phyloP scores from a whole-genome alignment of 352 stramenopile species.

The Globisporangium radiosum region DNA sequence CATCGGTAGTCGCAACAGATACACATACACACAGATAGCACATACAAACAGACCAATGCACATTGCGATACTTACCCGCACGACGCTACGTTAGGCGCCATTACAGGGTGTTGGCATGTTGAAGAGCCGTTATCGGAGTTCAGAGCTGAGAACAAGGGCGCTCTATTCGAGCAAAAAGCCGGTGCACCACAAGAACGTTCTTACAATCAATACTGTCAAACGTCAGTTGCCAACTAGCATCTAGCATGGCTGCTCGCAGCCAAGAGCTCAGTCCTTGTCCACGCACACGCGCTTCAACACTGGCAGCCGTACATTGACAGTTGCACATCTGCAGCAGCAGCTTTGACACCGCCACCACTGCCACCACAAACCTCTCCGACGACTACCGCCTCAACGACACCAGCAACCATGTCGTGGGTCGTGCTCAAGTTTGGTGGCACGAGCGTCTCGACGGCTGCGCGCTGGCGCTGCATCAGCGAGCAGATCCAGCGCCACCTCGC shows the following conservation, averaged over 20 bases:
- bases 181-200: background rate
- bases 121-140: too few relatives aligned
- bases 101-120: too few relatives aligned
- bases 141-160: background rate
- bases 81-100: too few relatives aligned
- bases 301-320: background rate
- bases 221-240: too few relatives aligned
- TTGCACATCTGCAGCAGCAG: too few relatives aligned
- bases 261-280: background rate
- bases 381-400: background rate
- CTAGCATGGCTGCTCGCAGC: too few relatives aligned
- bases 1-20: background rate
- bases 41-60: background rate
- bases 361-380: too few relatives aligned
- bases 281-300: background rate
- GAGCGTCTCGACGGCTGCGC: conserved; percentile 72
- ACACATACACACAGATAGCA: conserved; percentile 1
- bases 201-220: too few relatives aligned
- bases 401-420: conserved; percentile 37
- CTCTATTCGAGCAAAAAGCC: background rate
- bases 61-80: too few relatives aligned
- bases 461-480: conserved; percentile 75
- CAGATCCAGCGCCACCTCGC: conserved; percentile 58
- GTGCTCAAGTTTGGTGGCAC: conserved; percentile 89
- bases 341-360: background rate